A percentile compares a stretch with the other conserved stretches of the same genome.
These are phyloP conservation scores for Erucastrum elatum DNA, from an alignment of 345 rosid genomes.

Conservation along the genomic window DNA sequence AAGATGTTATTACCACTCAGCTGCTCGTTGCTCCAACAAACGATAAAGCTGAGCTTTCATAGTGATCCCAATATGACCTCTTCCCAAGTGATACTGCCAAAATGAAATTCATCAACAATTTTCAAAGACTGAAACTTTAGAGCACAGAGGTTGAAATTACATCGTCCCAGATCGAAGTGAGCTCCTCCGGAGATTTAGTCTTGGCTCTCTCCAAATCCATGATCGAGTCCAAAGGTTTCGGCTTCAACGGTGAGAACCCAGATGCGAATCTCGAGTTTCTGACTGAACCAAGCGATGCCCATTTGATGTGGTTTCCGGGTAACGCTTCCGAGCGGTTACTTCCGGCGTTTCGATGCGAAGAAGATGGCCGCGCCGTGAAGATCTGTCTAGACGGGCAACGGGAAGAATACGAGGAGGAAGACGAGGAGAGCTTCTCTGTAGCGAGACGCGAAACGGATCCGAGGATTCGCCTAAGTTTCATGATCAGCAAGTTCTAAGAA, in stretches of 20 bases:
- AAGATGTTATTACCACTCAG: conserved; percentile 58
- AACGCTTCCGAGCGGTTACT: conserved; percentile 33
- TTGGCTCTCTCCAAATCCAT: conserved; percentile 78
- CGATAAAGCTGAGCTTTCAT: conserved; percentile 76
- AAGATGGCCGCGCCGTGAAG: conserved; percentile 31
- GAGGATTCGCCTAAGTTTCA: conserved; percentile 31
- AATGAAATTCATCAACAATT: conserved; percentile 4
- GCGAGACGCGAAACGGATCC: conserved; percentile 19
- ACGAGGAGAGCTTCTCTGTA: conserved; percentile 22
- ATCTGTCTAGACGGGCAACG: conserved; percentile 27
- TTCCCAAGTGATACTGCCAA: conserved; percentile 80
- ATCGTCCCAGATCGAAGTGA: conserved; percentile 85
- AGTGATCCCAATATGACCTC: conserved; percentile 78
- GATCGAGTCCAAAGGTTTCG: conserved; percentile 81
- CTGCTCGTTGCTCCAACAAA: conserved; percentile 74
- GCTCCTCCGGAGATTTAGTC: conserved; percentile 69
- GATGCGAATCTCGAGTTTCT: conserved; percentile 76
- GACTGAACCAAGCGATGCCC: conserved; percentile 70
- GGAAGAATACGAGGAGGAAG: conserved; percentile 13
- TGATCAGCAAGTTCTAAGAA: neutral
- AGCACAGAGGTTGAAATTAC: conserved; percentile 37
- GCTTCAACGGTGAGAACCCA: conserved; percentile 83
- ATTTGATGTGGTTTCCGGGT: conserved; percentile 53
- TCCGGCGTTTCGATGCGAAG: conserved; percentile 25
- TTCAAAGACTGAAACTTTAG: neutral